Evolutionary conservation across 108 stramenopile species (phyloP).

Genomic region (Ochromonas danica): DNA sequence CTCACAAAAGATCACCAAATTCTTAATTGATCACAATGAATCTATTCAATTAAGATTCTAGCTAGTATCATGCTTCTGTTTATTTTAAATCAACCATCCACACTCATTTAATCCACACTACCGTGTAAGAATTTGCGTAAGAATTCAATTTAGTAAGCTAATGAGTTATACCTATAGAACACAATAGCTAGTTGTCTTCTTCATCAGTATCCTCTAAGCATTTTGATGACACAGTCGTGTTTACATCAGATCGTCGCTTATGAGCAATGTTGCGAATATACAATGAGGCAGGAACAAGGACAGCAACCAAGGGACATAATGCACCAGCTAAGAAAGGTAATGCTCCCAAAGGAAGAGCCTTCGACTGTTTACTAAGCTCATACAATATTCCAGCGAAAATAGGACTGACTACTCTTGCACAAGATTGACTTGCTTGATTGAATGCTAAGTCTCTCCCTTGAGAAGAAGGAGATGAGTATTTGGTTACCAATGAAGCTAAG

Average conservation of each 20-base stretch:
- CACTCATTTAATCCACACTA: too few species aligned
- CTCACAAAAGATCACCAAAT: too few species aligned
- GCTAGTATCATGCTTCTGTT: too few species aligned
- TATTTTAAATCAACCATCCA: too few species aligned
- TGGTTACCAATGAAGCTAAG: constrained; percentile 45
- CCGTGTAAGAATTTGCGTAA: too few species aligned
- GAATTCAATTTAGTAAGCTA: too few species aligned
- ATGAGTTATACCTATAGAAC: too few species aligned
- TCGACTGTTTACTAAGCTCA: constrained; percentile 40
- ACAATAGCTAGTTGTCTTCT: too few species aligned
- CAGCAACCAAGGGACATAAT: constrained; percentile 39
- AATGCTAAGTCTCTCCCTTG: constrained; percentile 48
- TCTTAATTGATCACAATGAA: too few species aligned
- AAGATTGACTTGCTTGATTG: constrained; percentile 52
- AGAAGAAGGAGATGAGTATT: constrained; percentile 44
- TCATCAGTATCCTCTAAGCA: too few species aligned
- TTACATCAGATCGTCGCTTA: not conserved
- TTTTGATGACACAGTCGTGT: too few species aligned
- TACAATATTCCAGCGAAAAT: constrained; percentile 49
- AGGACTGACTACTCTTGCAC: constrained; percentile 47
- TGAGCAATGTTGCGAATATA: constrained; percentile 37
- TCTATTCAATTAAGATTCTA: too few species aligned
- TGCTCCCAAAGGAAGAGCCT: constrained; percentile 45
- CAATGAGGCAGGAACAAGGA: constrained; percentile 40
- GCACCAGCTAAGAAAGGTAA: constrained; percentile 46